phyloP scores from a whole-genome alignment of 805 yeast species.

The Metschnikowia gelsemii region DNA sequence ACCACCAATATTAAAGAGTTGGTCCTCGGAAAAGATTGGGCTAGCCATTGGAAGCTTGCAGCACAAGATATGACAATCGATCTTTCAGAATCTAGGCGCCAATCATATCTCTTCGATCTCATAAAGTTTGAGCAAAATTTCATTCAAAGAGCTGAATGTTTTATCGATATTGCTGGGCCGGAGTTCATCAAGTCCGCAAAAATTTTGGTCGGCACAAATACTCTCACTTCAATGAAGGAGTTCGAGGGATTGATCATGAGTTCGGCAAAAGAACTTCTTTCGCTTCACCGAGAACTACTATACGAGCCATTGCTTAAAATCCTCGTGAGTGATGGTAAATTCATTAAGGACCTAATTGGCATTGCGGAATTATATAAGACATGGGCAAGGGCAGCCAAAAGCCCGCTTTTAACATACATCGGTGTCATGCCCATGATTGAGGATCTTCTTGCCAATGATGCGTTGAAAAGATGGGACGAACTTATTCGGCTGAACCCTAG shows the following conservation, averaged over 20 bases:
- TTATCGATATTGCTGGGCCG: conserved; percentile 50
- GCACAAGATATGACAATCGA: conserved; percentile 53
- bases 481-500: conserved; percentile 52
- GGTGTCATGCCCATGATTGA: conserved; percentile 59
- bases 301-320: conserved; percentile 58
- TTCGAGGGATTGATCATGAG: conserved; percentile 60
- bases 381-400: conserved; percentile 62
- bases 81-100: conserved; percentile 56
- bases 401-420: conserved; percentile 58
- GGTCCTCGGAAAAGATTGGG: conserved; percentile 54
- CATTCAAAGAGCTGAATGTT: conserved; percentile 63
- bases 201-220: conserved; percentile 21
- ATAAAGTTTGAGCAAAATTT: conserved; percentile 70
- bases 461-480: conserved; percentile 58
- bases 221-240: conserved; percentile 32
- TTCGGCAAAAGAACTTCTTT: conserved; percentile 55
- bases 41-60: conserved; percentile 61
- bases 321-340: conserved; percentile 62
- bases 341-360: conserved; percentile 47
- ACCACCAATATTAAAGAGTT: conserved; percentile 24
- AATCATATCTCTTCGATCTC: conserved; percentile 73
- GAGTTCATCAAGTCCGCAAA: conserved; percentile 35
- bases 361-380: conserved; percentile 60
- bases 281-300: conserved; percentile 52
- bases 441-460: conserved; percentile 50